These are phyloP conservation scores for Talaromyces sp. DNA, from an alignment of 2,329 filamentous ascomycete genomes.

Conservation along the genomic window DNA sequence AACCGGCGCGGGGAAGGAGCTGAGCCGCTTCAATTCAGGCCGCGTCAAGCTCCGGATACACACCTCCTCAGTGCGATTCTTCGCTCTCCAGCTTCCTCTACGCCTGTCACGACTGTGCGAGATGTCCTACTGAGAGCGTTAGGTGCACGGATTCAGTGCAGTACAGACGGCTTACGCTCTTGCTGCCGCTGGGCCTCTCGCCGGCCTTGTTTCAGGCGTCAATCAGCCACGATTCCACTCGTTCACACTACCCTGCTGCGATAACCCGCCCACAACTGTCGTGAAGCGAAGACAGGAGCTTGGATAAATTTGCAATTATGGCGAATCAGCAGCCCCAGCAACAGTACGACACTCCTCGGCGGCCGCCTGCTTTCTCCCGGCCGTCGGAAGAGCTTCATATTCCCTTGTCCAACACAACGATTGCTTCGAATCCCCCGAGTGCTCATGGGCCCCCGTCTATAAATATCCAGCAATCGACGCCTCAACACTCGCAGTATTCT, in stretches of 20 bases:
- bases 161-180: slow-evolving; percentile 42
- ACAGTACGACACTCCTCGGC: slow-evolving; percentile 47
- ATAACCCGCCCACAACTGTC: neutral
- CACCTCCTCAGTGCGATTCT: neutral
- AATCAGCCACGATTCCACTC: neutral
- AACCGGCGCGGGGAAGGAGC: neutral
- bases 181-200: slow-evolving; percentile 42
- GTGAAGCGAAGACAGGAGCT: neutral
- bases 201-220: slow-evolving; percentile 29
- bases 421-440: slow-evolving; percentile 37
- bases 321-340: slow-evolving; percentile 35
- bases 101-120: neutral
- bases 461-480: slow-evolving; percentile 54
- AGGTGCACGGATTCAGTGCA: slow-evolving; percentile 34
- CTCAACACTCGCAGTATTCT: slow-evolving; percentile 43
- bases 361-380: slow-evolving; percentile 41
- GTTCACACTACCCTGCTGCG: neutral
- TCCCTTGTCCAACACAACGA: slow-evolving; percentile 33
- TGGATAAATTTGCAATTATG: slow-evolving; percentile 20
- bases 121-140: neutral
- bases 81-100: neutral
- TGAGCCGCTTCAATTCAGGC: neutral
- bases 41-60: neutral
- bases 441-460: slow-evolving; percentile 47
- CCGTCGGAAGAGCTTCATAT: slow-evolving; percentile 54